phyloP scores from a whole-genome alignment of 2,329 filamentous ascomycete genomes.

The Dactylellina sp. region DNA sequence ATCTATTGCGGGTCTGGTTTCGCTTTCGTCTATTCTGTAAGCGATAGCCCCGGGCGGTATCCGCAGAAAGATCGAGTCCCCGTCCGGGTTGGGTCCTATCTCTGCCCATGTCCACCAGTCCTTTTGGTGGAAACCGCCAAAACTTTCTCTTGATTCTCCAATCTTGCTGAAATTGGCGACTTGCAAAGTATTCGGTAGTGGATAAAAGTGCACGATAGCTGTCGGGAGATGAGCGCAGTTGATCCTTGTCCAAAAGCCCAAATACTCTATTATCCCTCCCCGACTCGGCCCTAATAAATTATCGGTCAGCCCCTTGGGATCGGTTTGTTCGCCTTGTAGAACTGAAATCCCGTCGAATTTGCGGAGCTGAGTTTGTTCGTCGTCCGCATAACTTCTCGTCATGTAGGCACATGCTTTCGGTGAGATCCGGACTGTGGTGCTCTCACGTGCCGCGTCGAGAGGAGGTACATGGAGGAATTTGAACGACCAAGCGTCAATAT shows the following conservation, averaged over 20 bases:
- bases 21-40: constrained; percentile 3
- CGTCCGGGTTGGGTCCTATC: not conserved
- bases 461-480: no score
- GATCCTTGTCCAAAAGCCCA: constrained; percentile 3
- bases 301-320: not conserved
- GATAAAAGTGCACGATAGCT: constrained; percentile 4
- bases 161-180: constrained; percentile 1
- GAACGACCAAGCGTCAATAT: no score
- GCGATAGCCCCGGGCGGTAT: not conserved
- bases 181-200: constrained; percentile 5
- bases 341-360: constrained; percentile 1
- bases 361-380: not conserved
- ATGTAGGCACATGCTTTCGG: constrained; percentile 6
- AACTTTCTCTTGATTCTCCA: not conserved
- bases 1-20: no score
- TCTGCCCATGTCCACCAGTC: constrained; percentile 12
- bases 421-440: not conserved
- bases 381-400: not conserved
- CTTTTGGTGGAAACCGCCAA: not conserved
- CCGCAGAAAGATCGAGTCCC: not conserved
- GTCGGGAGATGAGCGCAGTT: not conserved
- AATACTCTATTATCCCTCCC: constrained; percentile 1
- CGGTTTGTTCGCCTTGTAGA: not conserved
- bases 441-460: not conserved
- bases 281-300: not conserved